Percentiles rank a stretch among this genome's conserved stretches.
Evolutionary conservation across 345 rosid genomes (phyloP).

Genomic region (Lenwebbia sp.): DNA sequence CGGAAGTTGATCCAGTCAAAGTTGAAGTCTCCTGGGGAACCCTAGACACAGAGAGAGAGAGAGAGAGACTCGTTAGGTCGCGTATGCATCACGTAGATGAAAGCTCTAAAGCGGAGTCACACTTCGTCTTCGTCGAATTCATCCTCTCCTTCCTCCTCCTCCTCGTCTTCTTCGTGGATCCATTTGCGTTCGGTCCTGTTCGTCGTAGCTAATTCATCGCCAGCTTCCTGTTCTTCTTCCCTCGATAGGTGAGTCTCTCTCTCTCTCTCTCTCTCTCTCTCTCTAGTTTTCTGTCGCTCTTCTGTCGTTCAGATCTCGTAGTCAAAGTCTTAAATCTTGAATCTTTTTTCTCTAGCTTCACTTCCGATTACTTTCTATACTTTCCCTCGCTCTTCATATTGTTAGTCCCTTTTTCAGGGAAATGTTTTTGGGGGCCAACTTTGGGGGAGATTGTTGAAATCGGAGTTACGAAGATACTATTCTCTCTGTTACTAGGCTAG

Average conservation of each 20-base stretch:
- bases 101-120: constrained; percentile 72
- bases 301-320: constrained; percentile 17
- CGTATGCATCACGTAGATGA: constrained; percentile 37
- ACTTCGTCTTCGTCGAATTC: constrained; percentile 60
- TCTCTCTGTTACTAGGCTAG: background rate
- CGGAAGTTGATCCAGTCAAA: background rate
- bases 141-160: constrained; percentile 50
- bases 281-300: background rate
- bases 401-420: background rate
- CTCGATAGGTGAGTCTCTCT: constrained; percentile 67
- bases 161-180: constrained; percentile 60
- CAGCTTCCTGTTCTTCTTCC: constrained; percentile 62
- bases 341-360: background rate
- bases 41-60: background rate
- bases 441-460: background rate
- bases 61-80: background rate
- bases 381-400: background rate
- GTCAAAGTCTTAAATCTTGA: background rate
- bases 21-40: background rate
- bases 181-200: constrained; percentile 86
- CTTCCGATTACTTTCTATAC: background rate
- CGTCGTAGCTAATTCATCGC: constrained; percentile 72
- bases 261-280: constrained; percentile 1
- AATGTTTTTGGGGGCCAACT: background rate
- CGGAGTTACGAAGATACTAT: background rate